Conservation (phyloP, 108 stramenopile genomes). For the Parietichytrium sp. region DNA sequence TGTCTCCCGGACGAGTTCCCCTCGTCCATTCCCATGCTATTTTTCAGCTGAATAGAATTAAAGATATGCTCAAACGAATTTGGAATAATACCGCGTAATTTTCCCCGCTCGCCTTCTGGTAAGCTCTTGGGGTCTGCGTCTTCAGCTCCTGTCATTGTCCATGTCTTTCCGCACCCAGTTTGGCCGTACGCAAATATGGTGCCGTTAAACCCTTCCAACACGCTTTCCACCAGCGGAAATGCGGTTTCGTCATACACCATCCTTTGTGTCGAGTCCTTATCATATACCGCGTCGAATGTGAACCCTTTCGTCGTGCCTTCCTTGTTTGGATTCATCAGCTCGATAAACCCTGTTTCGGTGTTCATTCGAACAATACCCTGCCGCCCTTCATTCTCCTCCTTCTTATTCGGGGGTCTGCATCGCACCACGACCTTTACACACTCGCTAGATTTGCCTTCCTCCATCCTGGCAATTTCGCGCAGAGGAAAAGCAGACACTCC, state of each 20-base stretch:
- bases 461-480: not conserved
- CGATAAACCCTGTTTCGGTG: constrained; percentile 29
- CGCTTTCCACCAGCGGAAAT: constrained; percentile 62
- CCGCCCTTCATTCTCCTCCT: constrained; percentile 44
- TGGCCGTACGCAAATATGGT: constrained; percentile 72
- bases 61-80: constrained; percentile 67
- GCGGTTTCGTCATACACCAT: constrained; percentile 61
- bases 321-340: constrained; percentile 7
- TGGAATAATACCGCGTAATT: constrained; percentile 64
- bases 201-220: constrained; percentile 67
- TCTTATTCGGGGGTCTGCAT: constrained; percentile 58
- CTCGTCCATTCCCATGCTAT: constrained; percentile 38
- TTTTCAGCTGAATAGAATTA: constrained; percentile 45
- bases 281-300: constrained; percentile 64
- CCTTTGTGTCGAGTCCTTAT: constrained; percentile 57
- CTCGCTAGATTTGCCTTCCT: constrained; percentile 14
- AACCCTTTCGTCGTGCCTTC: constrained; percentile 50
- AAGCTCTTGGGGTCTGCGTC: constrained; percentile 50
- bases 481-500: no score
- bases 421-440: constrained; percentile 66
- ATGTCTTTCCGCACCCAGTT: constrained; percentile 60
- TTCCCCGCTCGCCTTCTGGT: not conserved
- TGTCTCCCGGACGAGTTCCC: not conserved
- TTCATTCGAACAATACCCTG: constrained; percentile 41
- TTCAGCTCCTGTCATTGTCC: constrained; percentile 58